Evolutionary conservation across 2,329 filamentous ascomycete species (phyloP), one percentile per base, ranked within the genome.

Genomic region (Ustilaginoidea virens): DNA sequence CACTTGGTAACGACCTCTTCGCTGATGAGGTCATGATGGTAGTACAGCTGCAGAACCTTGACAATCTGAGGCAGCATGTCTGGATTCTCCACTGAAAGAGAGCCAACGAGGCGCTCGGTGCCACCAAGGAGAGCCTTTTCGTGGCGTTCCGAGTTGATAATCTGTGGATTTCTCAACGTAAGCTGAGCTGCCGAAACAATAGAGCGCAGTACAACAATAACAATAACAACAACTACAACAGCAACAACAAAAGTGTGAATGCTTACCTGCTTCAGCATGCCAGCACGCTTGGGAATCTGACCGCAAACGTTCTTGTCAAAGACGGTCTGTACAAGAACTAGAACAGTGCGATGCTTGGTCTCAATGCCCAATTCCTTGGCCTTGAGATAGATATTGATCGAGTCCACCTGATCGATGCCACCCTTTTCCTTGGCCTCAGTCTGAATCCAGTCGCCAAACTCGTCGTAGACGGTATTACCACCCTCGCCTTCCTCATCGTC

Each of bases 311-410:
- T 79, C 48, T 92, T 77, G 52, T 92, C 76, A 53, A 98, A 98
- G 43, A 98, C 67, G 40, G 82, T 87, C 65, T 93, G 85, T 27
- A 86, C 82, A 25, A 98, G 74, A 34, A 98, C 86, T 33, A 86
- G 70, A 32, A 93, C 68, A 27, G 86, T 93, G 59, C 80, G 85
- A 66, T 94, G 81, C 73, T 96, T 98, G 59, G 58, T 57, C 60
- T 94, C 87, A 39, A 98, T 90, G 44, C 86, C 86, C 32, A 96
- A 66, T 45, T 96, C 90, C 63, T 92, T 90, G 39, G 87, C 87
- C 69, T 98, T 96, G 59, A 92, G 62, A 58, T 92, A 96, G 52
- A 98, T 82, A 22, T 86, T 78, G 40, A 96, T 69, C 47, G 92
- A 86, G 48, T 83, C 76, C 39, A 98, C 69, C 34, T 85, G 75